Base-by-base conservation (phyloP, 139 green algal genomes). In the Nannochloris sp. region DNA sequence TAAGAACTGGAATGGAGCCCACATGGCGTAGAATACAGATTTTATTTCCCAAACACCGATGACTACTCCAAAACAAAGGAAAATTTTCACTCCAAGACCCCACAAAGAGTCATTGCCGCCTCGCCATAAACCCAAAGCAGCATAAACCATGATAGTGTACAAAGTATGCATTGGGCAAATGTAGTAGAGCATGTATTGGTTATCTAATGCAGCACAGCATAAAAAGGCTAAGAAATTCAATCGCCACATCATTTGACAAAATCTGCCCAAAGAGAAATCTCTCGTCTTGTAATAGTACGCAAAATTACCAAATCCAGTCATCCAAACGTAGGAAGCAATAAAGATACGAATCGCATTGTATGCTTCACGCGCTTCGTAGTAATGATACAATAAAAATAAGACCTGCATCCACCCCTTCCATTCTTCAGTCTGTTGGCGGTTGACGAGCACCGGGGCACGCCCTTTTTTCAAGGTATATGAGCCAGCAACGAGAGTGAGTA, bases 91-190 rank as follows among this genome's bases (percentile, higher is more conserved):
- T 30, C 68, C 68, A 44, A 95, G 81, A 33, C 75, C 82, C 4
- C 32, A 24, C 19, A 73, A 48, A 37, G 47, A 71, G 60, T 87
- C 64, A 78, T 97, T 97, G 57, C 81, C 64, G 30, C 82, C 69
- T 15, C 60, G 45, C 13, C 60, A 77, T 29, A 95, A 65, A 44
- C 64, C 89, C 46, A 96, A 74, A 72, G 54, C 65, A 24, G 39
- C 81, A 68, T 96, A 97, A 12, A 97, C 90, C 48, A 96, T 78
- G 10, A 97, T 58, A 4, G 92, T 97, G 83, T 93, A 98, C 32
- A 97, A 83, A 15, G 92, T 97, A 81, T 98, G 92, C 92, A 98
- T 97, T 64, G 92, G 92, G 81, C 90, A 97, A 73, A 98, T 98
- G 79, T 98, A 98, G 77, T 98, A 98, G 9, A 98, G 83, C 90